Conservation (phyloP, 352 stramenopile genomes). For the Plasmopara halstedii region DNA sequence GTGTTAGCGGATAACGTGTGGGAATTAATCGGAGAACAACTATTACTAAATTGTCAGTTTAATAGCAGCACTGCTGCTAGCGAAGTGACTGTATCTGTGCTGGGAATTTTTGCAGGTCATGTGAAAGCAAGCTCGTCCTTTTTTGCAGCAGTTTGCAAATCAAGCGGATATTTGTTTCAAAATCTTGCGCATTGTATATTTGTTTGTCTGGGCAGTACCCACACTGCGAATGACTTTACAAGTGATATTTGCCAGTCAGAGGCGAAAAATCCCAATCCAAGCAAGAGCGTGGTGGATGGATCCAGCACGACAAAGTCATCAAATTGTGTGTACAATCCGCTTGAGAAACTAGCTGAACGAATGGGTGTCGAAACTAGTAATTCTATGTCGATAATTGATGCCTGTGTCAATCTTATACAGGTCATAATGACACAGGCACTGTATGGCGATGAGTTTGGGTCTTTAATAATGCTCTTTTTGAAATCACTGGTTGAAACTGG, state of each 20-base stretch:
- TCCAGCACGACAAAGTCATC: background rate
- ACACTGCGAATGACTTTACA: background rate
- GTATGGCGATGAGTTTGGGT: constrained; percentile 50
- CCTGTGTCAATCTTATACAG: constrained; percentile 39
- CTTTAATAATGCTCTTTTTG: constrained; percentile 55
- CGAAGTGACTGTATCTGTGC: constrained; percentile 31
- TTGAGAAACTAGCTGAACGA: constrained; percentile 12
- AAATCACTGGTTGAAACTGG: constrained; percentile 40
- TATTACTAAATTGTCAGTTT: constrained; percentile 40
- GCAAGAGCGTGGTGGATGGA: background rate
- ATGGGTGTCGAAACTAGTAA: constrained; percentile 4
- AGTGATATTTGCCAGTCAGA: background rate
- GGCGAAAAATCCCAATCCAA: background rate
- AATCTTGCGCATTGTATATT: constrained; percentile 29
- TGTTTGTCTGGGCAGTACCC: background rate
- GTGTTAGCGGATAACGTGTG: constrained; percentile 37
- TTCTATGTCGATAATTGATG: constrained; percentile 8
- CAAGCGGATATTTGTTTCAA: constrained; percentile 37
- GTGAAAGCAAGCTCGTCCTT: constrained; percentile 40
- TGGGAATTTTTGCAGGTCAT: constrained; percentile 43
- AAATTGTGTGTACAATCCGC: background rate
- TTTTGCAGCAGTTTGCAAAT: constrained; percentile 44
- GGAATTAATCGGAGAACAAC: constrained; percentile 50
- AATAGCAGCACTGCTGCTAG: constrained; percentile 15
- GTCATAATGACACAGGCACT: constrained; percentile 33